Evolutionary conservation across 225 moss, liverwort and hornwort species (phyloP), one percentile per base, ranked within the genome.

Genomic region (Rhytidiadelphus loreus): DNA sequence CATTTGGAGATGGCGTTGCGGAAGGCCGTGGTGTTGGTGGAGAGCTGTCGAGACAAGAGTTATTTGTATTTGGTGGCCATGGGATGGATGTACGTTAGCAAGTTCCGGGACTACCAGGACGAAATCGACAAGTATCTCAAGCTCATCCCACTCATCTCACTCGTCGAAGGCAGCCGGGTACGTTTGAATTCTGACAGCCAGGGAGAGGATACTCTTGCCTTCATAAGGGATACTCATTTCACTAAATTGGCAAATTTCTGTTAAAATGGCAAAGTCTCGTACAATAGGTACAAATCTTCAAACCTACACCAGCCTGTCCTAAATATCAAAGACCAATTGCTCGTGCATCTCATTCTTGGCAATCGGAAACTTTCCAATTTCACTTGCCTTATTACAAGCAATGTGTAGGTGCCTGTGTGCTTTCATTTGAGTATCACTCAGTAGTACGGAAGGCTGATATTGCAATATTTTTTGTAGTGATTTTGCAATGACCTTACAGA

Each of bases 1-100:
- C 98, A 96, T 90, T 93, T 98, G 15, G 97, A 97, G 90, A 88
- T 88, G 53, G 92, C 96, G 41, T 85, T 98, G 8, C 95, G 94
- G 88, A 95, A 90, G 86, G 98, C 94, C 16, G 95, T 98, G 52
- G 83, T 94, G 62, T 88, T 97, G 53, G 98, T 98, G 62, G 94
- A 97, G 91, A 98, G 96, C 88, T 98, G 98, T 87, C 82, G 96
- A 11, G 96, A 97, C 82, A 98, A 98, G 89, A 98, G 98, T 92
- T 98, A 98, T 84, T 85, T 98, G 80, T 98, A 98, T 75, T 88
- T 98, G 81, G 94, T 98, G 92, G 98, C 97, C 84, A 96, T 98
- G 98, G 98, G 98, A 37, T 97, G 98, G 98, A 89, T 90, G 82
- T 96, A 96, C 64, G 97, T 98, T 22, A 92, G 46, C 59, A 97